Conservation (phyloP, 2,329 filamentous ascomycete genomes). For the Cordyceps pruinosa region DNA sequence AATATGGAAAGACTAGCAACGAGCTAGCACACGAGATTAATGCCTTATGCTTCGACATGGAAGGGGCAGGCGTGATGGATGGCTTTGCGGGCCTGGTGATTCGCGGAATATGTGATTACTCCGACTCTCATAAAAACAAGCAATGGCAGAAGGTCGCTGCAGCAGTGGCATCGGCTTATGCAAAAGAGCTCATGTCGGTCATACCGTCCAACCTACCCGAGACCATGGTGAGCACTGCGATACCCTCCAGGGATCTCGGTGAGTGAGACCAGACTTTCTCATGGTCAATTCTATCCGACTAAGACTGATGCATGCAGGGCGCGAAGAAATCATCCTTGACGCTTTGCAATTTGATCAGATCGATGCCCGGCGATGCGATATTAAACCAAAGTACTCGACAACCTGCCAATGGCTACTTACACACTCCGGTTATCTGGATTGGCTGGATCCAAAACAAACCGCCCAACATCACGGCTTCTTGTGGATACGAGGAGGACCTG, state of each 20-base stretch:
- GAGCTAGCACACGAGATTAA: background rate
- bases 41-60: constrained; percentile 22
- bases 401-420: background rate
- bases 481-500: constrained; percentile 38
- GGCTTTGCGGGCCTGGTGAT: constrained; percentile 26
- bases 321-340: background rate
- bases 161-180: constrained; percentile 18
- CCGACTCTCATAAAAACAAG: constrained; percentile 23
- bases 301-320: background rate
- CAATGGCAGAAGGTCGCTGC: constrained; percentile 21
- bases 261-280: background rate
- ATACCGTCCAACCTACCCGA: background rate
- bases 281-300: too few relatives aligned
- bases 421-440: background rate
- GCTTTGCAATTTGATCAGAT: background rate
- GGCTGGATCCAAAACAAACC: constrained; percentile 1
- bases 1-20: constrained; percentile 14
- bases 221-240: background rate
- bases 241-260: background rate
- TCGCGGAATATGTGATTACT: constrained; percentile 28
- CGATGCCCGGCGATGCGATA: background rate
- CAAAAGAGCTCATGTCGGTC: constrained; percentile 11
- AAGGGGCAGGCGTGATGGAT: constrained; percentile 21
- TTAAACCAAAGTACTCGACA: background rate
- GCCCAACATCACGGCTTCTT: constrained; percentile 9